Base-by-base conservation (phyloP, 1,284 basidiomycete species). In the Sutorius eximius region DNA sequence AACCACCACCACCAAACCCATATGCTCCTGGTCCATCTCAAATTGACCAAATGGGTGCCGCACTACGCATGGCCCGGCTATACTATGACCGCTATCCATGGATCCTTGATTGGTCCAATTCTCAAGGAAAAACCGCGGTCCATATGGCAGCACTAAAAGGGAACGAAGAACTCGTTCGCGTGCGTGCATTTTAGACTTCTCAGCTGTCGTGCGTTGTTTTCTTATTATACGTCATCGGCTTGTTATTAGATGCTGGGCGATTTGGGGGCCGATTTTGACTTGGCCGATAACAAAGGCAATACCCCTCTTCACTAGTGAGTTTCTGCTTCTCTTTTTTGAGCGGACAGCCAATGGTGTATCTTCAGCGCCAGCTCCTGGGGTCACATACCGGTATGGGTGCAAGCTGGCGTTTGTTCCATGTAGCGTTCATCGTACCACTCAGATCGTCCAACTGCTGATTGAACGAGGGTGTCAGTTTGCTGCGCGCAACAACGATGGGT, bases 291-390 rank as follows among this genome's bases (percentile, higher is more conserved):
- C 54, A 85, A 90, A 70, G 95, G 95, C 32, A 96, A 97, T 67
- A 92, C 93, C 1, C 87, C 95, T 15, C 74, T 98, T 50, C 95
- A 98, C 70, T 95, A 94, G 91, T 94, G 68, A 73, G 89, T 77
- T 30, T 36, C 46, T 9, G 15, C 33, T 40, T 30, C 29, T 16
- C 27, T 45, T 49, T 41, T 36, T 34, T 50, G 43, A 50, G 18
- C 40, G 49, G 45, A 51, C 44, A 48, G 61, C 50, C 45, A 44
- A 59, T 47, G 33, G 53, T 53, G 22, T 27, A 10, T 51, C 49
- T 52, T 44, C 62, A 93, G 90, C 71, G 91, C 91, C 16, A 91
- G 90, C 63, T 82, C 89, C 24, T 93, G 90, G 89, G 89, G 89
- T 30, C 87, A 92, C 63, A 77, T 91, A 62, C 75, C 87, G 46